These are phyloP conservation scores for Micractinium conductrix DNA, from an alignment of 139 green algal genomes.

Conservation along the genomic window DNA sequence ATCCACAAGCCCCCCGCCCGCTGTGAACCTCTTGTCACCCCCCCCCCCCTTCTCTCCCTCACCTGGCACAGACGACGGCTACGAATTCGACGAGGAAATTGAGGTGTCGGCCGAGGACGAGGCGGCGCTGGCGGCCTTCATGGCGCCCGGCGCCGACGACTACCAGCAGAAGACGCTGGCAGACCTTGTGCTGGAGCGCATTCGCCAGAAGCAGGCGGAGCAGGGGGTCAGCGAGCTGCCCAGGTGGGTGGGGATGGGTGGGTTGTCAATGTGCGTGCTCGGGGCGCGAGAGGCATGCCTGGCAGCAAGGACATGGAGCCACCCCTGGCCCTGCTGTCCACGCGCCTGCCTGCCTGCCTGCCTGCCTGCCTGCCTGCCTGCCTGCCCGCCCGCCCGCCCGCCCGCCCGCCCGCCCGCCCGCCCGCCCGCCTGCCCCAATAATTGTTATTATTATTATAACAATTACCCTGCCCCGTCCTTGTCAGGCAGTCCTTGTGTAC, in stretches of 20 bases:
- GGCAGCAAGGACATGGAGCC: not conserved
- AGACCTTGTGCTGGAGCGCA: constrained; percentile 91
- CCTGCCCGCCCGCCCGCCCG: too few species aligned
- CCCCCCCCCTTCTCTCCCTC: too few species aligned
- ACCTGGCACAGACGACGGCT: constrained; percentile 19
- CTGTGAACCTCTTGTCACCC: not conserved
- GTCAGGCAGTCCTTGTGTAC: constrained; percentile 61
- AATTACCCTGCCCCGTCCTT: too few species aligned
- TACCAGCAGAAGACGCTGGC: constrained; percentile 76
- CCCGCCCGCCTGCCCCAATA: too few species aligned
- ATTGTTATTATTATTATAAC: too few species aligned
- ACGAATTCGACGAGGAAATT: constrained; percentile 46
- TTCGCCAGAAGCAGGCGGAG: constrained; percentile 62
- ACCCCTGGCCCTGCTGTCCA: too few species aligned
- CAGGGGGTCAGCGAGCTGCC: constrained; percentile 33
- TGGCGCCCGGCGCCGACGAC: constrained; percentile 44
- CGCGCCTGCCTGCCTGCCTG: not conserved
- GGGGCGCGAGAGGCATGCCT: not conserved
- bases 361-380: not conserved
- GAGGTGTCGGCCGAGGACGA: constrained; percentile 81
- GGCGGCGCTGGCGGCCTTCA: constrained; percentile 84
- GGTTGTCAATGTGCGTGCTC: not conserved
- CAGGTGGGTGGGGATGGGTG: not conserved
- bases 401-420: too few species aligned
- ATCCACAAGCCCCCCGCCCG: not conserved